Percentiles rank a stretch among this genome's conserved stretches.
phyloP scores from a whole-genome alignment of 139 green algal species.

The Marvania coccoides region DNA sequence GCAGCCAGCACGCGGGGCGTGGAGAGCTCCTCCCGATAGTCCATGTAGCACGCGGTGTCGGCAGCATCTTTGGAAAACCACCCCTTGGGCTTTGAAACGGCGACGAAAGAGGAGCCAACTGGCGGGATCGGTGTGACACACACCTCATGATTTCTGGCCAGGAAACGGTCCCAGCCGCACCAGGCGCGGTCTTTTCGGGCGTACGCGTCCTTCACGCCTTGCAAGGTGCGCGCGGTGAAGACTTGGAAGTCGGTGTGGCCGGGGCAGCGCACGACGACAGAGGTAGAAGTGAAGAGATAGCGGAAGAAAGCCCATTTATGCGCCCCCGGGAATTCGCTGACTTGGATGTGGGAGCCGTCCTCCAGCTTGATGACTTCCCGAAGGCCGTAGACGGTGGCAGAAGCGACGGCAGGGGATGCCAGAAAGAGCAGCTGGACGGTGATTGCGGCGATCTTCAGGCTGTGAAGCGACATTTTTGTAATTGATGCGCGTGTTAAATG shows the following conservation, averaged over 20 bases:
- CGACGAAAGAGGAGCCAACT: constrained; percentile 21
- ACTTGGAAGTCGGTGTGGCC: constrained; percentile 18
- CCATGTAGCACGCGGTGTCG: constrained; percentile 6
- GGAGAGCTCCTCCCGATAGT: not conserved
- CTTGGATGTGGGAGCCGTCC: constrained; percentile 10
- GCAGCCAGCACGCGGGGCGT: not conserved
- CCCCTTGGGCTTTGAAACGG: constrained; percentile 19
- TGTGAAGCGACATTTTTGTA: too few relatives aligned
- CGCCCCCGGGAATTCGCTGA: constrained; percentile 5
- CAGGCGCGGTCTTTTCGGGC: constrained; percentile 12
- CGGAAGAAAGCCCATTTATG: not conserved
- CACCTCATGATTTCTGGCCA: not conserved
- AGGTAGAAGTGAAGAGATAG: constrained; percentile 5
- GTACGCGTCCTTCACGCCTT: constrained; percentile 5
- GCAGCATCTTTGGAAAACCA: too few relatives aligned
- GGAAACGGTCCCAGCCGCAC: constrained; percentile 27
- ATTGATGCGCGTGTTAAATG: too few relatives aligned
- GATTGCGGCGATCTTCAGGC: too few relatives aligned
- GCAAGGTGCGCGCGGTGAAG: constrained; percentile 7
- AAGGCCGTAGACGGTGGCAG: too few relatives aligned
- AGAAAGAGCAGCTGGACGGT: too few relatives aligned
- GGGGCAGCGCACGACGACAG: constrained; percentile 12
- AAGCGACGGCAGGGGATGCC: too few relatives aligned
- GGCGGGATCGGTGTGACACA: constrained; percentile 17
- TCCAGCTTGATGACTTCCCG: constrained; percentile 10